Percentiles rank a stretch among this genome's conserved stretches.
phyloP scores from a whole-genome alignment of 2,329 filamentous ascomycete genomes.

The Fusarium begoniae region DNA sequence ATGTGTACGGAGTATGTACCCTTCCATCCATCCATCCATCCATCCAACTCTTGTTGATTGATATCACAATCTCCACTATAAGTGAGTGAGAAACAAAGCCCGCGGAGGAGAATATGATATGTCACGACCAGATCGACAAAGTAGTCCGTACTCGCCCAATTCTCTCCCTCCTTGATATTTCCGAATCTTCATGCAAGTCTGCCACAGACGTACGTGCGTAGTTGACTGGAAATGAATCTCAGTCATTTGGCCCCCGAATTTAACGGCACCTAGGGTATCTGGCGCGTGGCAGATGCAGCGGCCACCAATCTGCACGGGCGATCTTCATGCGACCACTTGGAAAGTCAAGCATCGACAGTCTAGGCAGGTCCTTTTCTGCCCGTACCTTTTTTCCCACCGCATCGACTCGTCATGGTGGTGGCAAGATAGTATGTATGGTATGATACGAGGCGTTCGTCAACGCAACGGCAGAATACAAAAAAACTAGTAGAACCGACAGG shows the following conservation, averaged over 20 bases:
- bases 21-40: not conserved
- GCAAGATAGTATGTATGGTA: not conserved
- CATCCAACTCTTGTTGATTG: not conserved
- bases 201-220: not conserved
- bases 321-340: constrained; percentile 32
- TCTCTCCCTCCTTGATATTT: constrained; percentile 2
- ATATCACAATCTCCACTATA: not conserved
- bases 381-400: not conserved
- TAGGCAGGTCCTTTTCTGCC: not conserved
- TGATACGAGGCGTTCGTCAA: not conserved
- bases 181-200: constrained; percentile 10
- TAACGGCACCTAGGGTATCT: constrained; percentile 8
- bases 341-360: constrained; percentile 1
- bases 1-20: not conserved
- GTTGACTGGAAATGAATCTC: not conserved
- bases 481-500: not conserved
- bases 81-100: not conserved
- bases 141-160: not conserved
- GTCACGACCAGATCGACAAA: not conserved
- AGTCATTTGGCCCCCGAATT: constrained; percentile 24
- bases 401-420: constrained; percentile 17
- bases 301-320: constrained; percentile 26
- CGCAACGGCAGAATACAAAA: not conserved
- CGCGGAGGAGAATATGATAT: constrained; percentile 4
- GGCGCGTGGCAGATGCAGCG: constrained; percentile 31